Evolutionary conservation across 345 rosid genomes (phyloP), one percentile per base, ranked within the genome.

Genomic region (Cochlearia excelsa): DNA sequence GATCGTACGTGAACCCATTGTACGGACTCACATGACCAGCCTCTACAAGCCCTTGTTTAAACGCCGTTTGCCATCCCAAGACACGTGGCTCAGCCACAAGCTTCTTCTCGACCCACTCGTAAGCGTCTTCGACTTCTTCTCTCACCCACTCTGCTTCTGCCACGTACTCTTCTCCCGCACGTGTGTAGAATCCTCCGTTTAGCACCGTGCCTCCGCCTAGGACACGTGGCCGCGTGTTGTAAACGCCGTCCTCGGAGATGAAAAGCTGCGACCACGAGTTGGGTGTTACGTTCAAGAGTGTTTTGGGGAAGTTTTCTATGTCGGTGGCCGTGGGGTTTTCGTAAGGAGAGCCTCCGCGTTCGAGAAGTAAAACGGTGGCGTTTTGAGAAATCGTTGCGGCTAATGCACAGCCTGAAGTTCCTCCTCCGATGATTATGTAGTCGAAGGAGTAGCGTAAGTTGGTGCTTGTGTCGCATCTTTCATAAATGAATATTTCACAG

Each of bases 391-490:
- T 79, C 5, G 97, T 87, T 10, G 94, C 96, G 1, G 96, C 97
- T 41, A 90, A 63, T 0, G 97, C 75, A 43, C 96, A 90, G 3
- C 96, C 97, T 0, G 91, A 64, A 26, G 97, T 87, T 52, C 98
- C 97, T 39, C 96, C 96, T 2, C 95, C 96, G 46, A 91, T 61
- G 63, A 88, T 56, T 51, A 91, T 84, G 80, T 88, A 91, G 65
- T 91, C 96, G 9, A 69, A 75, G 69, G 59, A 2, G 51, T 4
- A 77, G 51, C 51, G n/a, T n/a, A n/a, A n/a, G n/a, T 27, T 2
- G 96, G 83, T 4, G 95, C 88, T 2, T 67, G 51, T 4, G 60
- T 71, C 57, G 94, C 93, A 54, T 83, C 87, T 30, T 69, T 78
- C 64, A 85, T 74, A 67, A 90, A 90, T 6, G 75, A 67, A 55